Evolutionary conservation across 1,284 basidiomycete genomes (phyloP).

Genomic region (Cystobasidiaceae sp.): DNA sequence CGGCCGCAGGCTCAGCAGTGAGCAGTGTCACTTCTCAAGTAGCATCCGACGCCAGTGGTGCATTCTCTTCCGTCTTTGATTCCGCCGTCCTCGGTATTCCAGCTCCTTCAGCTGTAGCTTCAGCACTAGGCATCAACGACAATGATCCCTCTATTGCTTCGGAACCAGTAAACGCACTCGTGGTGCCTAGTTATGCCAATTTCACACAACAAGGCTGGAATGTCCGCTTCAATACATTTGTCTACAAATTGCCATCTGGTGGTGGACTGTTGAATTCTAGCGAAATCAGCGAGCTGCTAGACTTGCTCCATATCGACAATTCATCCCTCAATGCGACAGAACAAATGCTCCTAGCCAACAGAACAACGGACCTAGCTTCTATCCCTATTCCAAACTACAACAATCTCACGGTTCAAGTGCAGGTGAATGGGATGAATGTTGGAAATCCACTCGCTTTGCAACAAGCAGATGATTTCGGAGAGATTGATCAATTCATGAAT

Average conservation of each 20-base stretch:
- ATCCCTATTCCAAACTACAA: slow-evolving; percentile 8
- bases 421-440: background rate
- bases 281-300: background rate
- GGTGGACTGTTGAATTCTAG: no score
- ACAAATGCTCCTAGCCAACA: slow-evolving; percentile 21
- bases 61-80: slow-evolving; percentile 16
- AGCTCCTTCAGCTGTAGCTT: background rate
- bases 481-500: slow-evolving; percentile 23
- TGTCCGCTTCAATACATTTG: slow-evolving; percentile 30
- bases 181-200: slow-evolving; percentile 26
- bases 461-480: slow-evolving; percentile 27
- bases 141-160: slow-evolving; percentile 10
- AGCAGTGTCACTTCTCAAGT: no score
- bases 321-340: slow-evolving; percentile 30
- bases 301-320: slow-evolving; percentile 16
- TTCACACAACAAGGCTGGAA: slow-evolving; percentile 30
- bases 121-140: slow-evolving; percentile 5
- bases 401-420: slow-evolving; percentile 11
- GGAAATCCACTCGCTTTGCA: background rate
- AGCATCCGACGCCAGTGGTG: background rate
- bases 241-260: slow-evolving; percentile 24
- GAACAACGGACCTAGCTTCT: slow-evolving; percentile 21
- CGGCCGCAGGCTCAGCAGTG: slow-evolving; percentile 12
- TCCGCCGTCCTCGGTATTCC: slow-evolving; percentile 15
- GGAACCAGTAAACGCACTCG: slow-evolving; percentile 11